phyloP scores from a whole-genome alignment of 2,329 filamentous ascomycete species.

The Neopestalotiopsis rosae region DNA sequence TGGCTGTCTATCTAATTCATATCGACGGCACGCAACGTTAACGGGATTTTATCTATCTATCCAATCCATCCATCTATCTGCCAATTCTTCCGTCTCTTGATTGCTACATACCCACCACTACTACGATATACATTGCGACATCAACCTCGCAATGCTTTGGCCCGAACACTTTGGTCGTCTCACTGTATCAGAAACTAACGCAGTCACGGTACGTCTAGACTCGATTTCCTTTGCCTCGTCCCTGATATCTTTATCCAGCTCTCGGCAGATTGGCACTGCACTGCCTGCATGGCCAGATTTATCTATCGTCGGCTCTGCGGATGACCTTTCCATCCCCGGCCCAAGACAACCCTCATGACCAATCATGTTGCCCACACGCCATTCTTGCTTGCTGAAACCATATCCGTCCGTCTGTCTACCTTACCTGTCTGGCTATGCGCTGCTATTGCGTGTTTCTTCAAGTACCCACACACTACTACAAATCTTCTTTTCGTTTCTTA shows the following conservation, averaged over 20 bases:
- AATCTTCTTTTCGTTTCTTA: background rate
- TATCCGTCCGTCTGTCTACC: slow-evolving; percentile 27
- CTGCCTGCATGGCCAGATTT: slow-evolving; percentile 24
- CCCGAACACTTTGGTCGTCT: background rate
- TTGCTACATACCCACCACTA: background rate
- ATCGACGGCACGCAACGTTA: background rate
- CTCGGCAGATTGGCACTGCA: slow-evolving; percentile 32
- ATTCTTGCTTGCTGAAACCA: slow-evolving; percentile 28
- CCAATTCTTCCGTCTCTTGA: slow-evolving; percentile 19
- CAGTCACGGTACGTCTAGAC: slow-evolving; percentile 18
- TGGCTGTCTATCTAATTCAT: background rate
- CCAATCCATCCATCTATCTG: slow-evolving; percentile 15
- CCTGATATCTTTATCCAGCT: slow-evolving; percentile 32
- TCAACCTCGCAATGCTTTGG: slow-evolving; percentile 12
- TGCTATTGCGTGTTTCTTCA: slow-evolving; percentile 12
- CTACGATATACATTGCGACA: slow-evolving; percentile 13
- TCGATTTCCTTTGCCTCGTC: slow-evolving; percentile 19
- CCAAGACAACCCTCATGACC: slow-evolving; percentile 25
- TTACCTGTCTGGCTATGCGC: slow-evolving; percentile 32
- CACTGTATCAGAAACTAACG: slow-evolving; percentile 6
- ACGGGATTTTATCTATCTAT: background rate
- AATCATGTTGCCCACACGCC: slow-evolving; percentile 31
- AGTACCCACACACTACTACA: slow-evolving; percentile 34
- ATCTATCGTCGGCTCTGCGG: slow-evolving; percentile 37
- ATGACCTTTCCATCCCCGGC: slow-evolving; percentile 32